phyloP scores from a whole-genome alignment of 139 green algal genomes.

The Picochlorum sp. region DNA sequence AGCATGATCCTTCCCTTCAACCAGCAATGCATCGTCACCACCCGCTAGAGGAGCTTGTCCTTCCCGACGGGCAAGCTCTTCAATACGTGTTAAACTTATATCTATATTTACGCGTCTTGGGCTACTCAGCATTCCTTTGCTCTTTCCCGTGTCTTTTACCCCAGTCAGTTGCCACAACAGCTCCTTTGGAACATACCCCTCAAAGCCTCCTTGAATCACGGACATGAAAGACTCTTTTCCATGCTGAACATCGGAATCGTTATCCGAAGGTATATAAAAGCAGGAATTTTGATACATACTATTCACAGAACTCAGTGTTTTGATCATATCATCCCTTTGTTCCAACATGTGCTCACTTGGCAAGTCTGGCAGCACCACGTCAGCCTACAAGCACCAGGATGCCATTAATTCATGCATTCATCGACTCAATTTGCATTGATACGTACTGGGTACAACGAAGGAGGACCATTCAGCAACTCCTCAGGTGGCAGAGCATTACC shows the following conservation, averaged over 20 bases:
- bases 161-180: not conserved
- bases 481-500: slow-evolving; percentile 5
- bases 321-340: not conserved
- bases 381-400: not conserved
- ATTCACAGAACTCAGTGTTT: not conserved
- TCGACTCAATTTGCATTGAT: not conserved
- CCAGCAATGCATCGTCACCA: not conserved
- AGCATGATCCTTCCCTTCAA: not conserved
- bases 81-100: not conserved
- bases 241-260: not conserved
- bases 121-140: no score
- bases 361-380: not conserved
- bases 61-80: not conserved
- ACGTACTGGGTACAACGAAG: slow-evolving; percentile 8
- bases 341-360: not conserved
- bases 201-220: not conserved
- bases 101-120: not conserved
- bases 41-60: not conserved
- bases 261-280: slow-evolving; percentile 1
- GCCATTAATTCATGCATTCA: no score
- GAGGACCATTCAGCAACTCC: slow-evolving; percentile 1
- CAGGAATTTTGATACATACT: not conserved
- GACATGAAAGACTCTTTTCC: not conserved
- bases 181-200: not conserved
- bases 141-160: no score